Base-by-base conservation (phyloP, 2,329 filamentous ascomycete species). In the Ilyonectria sp. region DNA sequence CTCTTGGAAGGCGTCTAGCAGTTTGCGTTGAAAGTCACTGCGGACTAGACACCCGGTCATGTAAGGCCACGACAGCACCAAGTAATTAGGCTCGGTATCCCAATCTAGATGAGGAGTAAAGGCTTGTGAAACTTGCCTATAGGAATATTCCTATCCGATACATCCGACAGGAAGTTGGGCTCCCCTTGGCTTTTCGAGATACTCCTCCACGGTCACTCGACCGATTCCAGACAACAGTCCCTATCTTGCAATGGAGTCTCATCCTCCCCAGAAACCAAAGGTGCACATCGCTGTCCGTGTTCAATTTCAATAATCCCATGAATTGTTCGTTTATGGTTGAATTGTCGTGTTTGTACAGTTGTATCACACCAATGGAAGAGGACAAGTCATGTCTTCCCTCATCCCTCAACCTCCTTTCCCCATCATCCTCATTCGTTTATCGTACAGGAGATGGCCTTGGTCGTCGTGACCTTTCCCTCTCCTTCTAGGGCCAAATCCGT, bases 311-410 rank as follows among this genome's bases (percentile, higher is more conserved):
- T 17, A n/a, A 35, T 23, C 33, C 23, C 6, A 21, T 49, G 19
- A 47, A 47, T 21, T 47, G 44, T 26, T 64, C 50, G 15, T 57
- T 53, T 55, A 52, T 62, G 40, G 63, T 70, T 60, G 55, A 63
- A 47, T 59, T 54, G 33, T 69, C 60, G 60, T 72, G 56, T 69
- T 70, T 74, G 61, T 75, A 73, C 73, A 75, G 57, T 66, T 67
- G 63, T 65, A 70, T 74, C 69, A 70, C 61, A 72, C 56, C 60
- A 63, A 59, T 47, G 60, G 33, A 60, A 23, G 40, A 46, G 49
- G 57, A 58, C 21, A 43, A 52, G 62, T 40, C 35, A 40, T 31
- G 44, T 19, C 56, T 37, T 52, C 44, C 58, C 29, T 49, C 57
- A 47, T 56, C 44, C 58, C 33, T 47, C 59, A 60, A 60, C 60